These are phyloP conservation scores for Lachnellula occidentalis DNA, from an alignment of 2,329 filamentous ascomycete genomes.

Conservation along the genomic window DNA sequence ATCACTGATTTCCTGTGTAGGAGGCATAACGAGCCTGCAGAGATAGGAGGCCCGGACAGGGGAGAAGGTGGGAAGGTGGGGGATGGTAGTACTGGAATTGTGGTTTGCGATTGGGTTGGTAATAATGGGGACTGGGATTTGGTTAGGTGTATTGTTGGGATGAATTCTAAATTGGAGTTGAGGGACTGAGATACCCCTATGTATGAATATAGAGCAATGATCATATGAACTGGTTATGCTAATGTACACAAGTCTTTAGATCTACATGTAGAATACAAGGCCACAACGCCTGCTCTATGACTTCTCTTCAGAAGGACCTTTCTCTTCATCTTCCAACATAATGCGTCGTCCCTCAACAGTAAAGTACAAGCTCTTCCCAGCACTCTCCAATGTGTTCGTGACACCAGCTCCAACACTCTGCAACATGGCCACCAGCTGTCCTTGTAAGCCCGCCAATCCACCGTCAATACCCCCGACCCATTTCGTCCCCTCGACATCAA, in stretches of 20 bases:
- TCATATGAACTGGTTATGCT: not conserved
- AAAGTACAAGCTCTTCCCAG: constrained; percentile 77
- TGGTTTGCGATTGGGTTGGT: constrained; percentile 93
- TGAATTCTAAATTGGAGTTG: constrained; percentile 69
- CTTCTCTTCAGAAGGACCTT: constrained; percentile 17
- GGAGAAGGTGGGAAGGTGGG: constrained; percentile 41
- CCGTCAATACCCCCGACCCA: constrained; percentile 76
- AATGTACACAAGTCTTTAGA: constrained; percentile 3
- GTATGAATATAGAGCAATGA: not conserved
- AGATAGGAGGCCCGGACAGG: constrained; percentile 22
- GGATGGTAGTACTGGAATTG: constrained; percentile 76
- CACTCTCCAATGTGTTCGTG: constrained; percentile 72
- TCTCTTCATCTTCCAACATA: constrained; percentile 70
- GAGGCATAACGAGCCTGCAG: constrained; percentile 40
- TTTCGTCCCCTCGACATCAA: constrained; percentile 40
- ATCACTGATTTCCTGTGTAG: constrained; percentile 58
- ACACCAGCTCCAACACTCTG: constrained; percentile 74
- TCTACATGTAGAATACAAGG: constrained; percentile 28
- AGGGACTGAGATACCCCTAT: constrained; percentile 18
- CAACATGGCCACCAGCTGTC: constrained; percentile 75
- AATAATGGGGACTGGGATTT: constrained; percentile 85
- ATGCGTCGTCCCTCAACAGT: constrained; percentile 77
- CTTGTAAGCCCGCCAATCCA: constrained; percentile 73
- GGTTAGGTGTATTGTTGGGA: constrained; percentile 77
- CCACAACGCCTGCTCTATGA: not conserved